phyloP scores from a whole-genome alignment of 768 basidiomycete species.

The Collybiopsis luxurians region DNA sequence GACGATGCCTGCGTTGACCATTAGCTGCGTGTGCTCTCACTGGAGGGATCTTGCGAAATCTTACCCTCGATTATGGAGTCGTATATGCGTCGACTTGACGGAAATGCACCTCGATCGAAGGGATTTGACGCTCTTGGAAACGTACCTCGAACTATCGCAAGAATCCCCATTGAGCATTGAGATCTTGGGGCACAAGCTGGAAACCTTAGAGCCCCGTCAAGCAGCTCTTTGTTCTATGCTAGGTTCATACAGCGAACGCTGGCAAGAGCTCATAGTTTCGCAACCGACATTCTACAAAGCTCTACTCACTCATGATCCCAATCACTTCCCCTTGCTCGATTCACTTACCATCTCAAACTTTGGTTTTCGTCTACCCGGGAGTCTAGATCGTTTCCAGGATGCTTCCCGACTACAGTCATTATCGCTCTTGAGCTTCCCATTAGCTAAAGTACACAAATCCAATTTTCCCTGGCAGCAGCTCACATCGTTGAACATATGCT shows the following conservation, averaged over 20 bases:
- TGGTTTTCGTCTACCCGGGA: too few relatives aligned
- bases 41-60: not conserved
- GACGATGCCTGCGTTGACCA: not conserved
- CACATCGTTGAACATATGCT: too few relatives aligned
- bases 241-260: not conserved
- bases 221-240: not conserved
- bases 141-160: not conserved
- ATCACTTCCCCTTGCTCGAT: not conserved
- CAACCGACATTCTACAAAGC: constrained; percentile 2
- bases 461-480: too few relatives aligned
- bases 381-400: too few relatives aligned
- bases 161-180: not conserved
- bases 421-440: too few relatives aligned
- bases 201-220: not conserved
- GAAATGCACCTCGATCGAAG: not conserved
- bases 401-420: too few relatives aligned
- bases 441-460: too few relatives aligned
- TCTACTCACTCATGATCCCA: not conserved
- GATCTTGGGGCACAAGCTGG: not conserved
- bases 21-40: not conserved
- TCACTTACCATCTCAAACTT: too few relatives aligned
- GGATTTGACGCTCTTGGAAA: not conserved
- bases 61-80: not conserved
- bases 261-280: not conserved
- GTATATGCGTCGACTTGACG: not conserved